phyloP scores from a whole-genome alignment of 2,329 filamentous ascomycete genomes.

The Colletotrichum destructivum region DNA sequence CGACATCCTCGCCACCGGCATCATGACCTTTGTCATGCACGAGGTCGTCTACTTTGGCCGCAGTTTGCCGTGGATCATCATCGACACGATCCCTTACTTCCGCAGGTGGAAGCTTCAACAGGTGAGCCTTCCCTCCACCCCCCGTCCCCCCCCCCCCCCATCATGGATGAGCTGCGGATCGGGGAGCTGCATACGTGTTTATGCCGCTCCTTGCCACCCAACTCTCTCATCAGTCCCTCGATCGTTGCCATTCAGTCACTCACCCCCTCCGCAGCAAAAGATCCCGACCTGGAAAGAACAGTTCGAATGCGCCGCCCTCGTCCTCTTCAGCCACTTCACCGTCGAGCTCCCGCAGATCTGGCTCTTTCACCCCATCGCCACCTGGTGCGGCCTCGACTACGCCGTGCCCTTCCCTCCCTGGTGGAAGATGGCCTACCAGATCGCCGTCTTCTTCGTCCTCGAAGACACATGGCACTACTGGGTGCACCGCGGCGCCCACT shows the following conservation, averaged over 20 bases:
- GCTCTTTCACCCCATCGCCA: constrained; percentile 98
- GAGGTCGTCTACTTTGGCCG: constrained; percentile 96
- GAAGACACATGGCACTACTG: constrained; percentile 99
- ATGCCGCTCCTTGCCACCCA: not conserved
- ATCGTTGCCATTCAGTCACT: not conserved
- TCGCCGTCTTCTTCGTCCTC: constrained; percentile 93
- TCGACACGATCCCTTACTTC: constrained; percentile 91
- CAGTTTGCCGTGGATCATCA: constrained; percentile 90
- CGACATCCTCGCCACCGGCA: constrained; percentile 94
- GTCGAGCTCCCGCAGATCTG: constrained; percentile 99
- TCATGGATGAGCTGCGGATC: too few species aligned
- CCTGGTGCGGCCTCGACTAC: constrained; percentile 90
- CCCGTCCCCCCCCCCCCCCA: too few species aligned
- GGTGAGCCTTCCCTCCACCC: constrained; percentile 63
- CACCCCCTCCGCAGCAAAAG: constrained; percentile 69
- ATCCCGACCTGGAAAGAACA: constrained; percentile 92
- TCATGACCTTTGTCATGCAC: constrained; percentile 97
- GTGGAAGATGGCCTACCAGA: constrained; percentile 91
- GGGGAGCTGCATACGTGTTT: not conserved
- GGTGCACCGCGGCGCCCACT: constrained; percentile 93
- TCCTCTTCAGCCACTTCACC: constrained; percentile 95
- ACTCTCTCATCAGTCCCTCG: too few species aligned
- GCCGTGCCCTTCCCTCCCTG: constrained; percentile 89
- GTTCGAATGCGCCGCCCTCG: constrained; percentile 92
- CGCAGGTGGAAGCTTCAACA: constrained; percentile 95